Evolutionary conservation across 306 rosid species (phyloP).

Genomic region (Glycine soja): DNA sequence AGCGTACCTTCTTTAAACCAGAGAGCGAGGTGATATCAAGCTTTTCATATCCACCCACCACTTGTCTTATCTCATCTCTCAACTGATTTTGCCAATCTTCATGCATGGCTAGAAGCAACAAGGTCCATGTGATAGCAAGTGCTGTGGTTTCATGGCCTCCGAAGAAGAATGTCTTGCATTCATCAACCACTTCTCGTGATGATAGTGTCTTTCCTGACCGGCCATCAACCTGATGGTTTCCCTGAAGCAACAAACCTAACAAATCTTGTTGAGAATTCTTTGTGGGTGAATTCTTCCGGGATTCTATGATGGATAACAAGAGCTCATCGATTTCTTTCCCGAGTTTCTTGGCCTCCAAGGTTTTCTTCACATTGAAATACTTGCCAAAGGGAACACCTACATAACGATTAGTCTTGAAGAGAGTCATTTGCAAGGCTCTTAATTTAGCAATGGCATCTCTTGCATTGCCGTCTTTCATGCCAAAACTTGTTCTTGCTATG

Average conservation of each 20-base stretch:
- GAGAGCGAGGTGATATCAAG: slow-evolving; percentile 61
- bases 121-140: slow-evolving; percentile 81
- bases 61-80: slow-evolving; percentile 76
- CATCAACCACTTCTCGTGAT: slow-evolving; percentile 68
- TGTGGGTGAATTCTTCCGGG: slow-evolving; percentile 45
- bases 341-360: slow-evolving; percentile 64
- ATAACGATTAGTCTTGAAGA: slow-evolving; percentile 61
- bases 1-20: slow-evolving; percentile 65
- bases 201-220: slow-evolving; percentile 51
- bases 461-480: slow-evolving; percentile 58
- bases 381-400: slow-evolving; percentile 80
- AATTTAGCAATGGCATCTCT: slow-evolving; percentile 57
- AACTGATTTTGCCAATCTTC: slow-evolving; percentile 75
- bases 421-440: slow-evolving; percentile 72
- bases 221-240: slow-evolving; percentile 44
- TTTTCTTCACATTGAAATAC: slow-evolving; percentile 52
- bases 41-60: slow-evolving; percentile 51
- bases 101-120: slow-evolving; percentile 75
- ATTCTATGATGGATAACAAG: slow-evolving; percentile 54
- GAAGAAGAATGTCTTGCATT: slow-evolving; percentile 90
- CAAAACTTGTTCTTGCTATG: slow-evolving; percentile 80
- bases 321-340: slow-evolving; percentile 72
- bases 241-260: slow-evolving; percentile 63
- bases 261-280: slow-evolving; percentile 55
- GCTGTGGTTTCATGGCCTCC: slow-evolving; percentile 96